Evolutionary conservation across 1,284 basidiomycete species (phyloP).

Genomic region (Malassezia furfur): DNA sequence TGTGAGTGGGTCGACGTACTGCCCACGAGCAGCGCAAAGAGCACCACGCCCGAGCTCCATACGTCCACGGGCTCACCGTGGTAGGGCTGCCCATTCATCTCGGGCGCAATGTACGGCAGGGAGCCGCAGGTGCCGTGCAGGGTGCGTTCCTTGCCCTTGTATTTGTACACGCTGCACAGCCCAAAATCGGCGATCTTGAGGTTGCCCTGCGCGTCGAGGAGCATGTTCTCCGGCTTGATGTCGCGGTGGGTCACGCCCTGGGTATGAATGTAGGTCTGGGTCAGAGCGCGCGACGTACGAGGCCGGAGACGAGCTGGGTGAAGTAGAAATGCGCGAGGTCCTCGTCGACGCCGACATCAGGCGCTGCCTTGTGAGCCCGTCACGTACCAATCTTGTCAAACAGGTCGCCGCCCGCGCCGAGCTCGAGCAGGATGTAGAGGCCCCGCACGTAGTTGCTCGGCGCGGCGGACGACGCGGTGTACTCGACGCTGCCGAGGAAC

Average conservation of each 20-base stretch:
- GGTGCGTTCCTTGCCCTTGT: conserved; percentile 65
- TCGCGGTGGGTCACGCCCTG: conserved; percentile 55
- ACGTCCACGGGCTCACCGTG: conserved; percentile 81
- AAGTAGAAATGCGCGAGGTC: conserved; percentile 88
- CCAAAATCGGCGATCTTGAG: conserved; percentile 95
- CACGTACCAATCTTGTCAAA: conserved; percentile 89
- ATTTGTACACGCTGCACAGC: conserved; percentile 77
- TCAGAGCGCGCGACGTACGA: conserved; percentile 50
- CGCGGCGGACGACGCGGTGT: conserved; percentile 24
- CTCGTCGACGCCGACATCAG: conserved; percentile 76
- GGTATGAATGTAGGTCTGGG: conserved; percentile 59
- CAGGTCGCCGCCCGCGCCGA: conserved; percentile 84
- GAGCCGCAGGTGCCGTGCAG: conserved; percentile 64
- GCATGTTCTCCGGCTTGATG: conserved; percentile 51
- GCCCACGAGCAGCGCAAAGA: conserved; percentile 81
- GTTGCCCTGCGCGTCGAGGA: conserved; percentile 53
- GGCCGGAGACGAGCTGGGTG: conserved; percentile 71
- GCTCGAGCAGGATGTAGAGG: conserved; percentile 83
- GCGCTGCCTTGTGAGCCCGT: conserved; percentile 48
- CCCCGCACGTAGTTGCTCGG: conserved; percentile 49
- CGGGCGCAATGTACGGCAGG: conserved; percentile 87
- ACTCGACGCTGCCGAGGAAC: conserved; percentile 60
- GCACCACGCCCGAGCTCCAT: conserved; percentile 92
- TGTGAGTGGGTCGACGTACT: conserved; percentile 45
- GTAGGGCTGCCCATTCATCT: conserved; percentile 58